Evolutionary conservation across 371 early-diverging fungal genomes (phyloP).

Genomic region (Mucor sp.): DNA sequence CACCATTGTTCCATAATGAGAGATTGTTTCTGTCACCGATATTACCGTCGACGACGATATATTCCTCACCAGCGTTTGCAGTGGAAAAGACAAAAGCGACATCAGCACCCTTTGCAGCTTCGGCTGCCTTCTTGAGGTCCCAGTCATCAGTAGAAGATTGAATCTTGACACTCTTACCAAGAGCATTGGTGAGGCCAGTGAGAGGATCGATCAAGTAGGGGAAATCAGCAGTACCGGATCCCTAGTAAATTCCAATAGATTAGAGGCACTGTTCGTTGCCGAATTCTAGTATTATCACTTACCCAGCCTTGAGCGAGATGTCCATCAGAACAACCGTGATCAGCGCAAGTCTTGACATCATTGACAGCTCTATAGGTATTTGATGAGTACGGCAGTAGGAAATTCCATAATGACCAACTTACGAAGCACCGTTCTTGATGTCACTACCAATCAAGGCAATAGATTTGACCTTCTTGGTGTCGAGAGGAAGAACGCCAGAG

Average conservation of each 20-base stretch:
- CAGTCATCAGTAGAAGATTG: slow-evolving; percentile 35
- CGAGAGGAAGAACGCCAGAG: slow-evolving; percentile 38
- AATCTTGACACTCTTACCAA: slow-evolving; percentile 33
- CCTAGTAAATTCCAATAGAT: slow-evolving; percentile 9
- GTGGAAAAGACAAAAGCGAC: slow-evolving; percentile 60
- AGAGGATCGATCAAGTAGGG: slow-evolving; percentile 57
- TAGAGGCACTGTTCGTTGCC: background rate
- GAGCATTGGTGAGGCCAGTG: slow-evolving; percentile 43
- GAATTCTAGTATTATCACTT: background rate
- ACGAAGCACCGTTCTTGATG: slow-evolving; percentile 33
- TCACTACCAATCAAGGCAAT: slow-evolving; percentile 59
- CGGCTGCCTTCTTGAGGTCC: slow-evolving; percentile 36
- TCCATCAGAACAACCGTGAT: slow-evolving; percentile 41
- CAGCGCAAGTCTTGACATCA: slow-evolving; percentile 27
- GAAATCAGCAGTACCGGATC: slow-evolving; percentile 61
- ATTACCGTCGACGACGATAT: slow-evolving; percentile 40
- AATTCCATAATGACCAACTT: background rate
- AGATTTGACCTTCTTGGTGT: slow-evolving; percentile 17
- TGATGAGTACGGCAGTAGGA: no score
- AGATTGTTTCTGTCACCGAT: slow-evolving; percentile 61
- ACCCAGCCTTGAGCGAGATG: slow-evolving; percentile 64
- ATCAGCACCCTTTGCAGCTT: slow-evolving; percentile 48
- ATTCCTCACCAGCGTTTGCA: slow-evolving; percentile 63
- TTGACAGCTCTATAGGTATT: background rate
- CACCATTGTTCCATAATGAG: slow-evolving; percentile 61